Evolutionary conservation across 1,139 yeast genomes (phyloP).

Genomic region (Hanseniaspora uvarum): DNA sequence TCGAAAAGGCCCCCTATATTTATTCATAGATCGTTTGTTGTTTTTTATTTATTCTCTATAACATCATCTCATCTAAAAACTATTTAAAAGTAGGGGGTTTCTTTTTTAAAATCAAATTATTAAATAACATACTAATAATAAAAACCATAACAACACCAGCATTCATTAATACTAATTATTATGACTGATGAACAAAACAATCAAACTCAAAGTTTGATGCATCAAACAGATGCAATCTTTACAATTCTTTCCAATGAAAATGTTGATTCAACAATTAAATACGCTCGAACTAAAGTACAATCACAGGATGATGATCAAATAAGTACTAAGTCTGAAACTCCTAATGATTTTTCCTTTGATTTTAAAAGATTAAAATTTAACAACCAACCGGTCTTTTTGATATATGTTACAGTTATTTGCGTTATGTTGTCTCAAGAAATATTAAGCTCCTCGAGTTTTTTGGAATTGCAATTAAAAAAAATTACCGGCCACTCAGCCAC

Average conservation of each 20-base stretch:
- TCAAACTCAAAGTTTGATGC: not conserved
- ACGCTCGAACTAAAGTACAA: not conserved
- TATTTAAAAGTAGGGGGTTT: no score
- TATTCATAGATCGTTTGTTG: no score
- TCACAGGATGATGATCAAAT: not conserved
- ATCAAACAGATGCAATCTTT: not conserved
- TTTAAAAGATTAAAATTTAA: conserved; percentile 8
- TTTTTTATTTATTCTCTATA: no score
- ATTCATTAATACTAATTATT: no score
- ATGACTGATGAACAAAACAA: not conserved
- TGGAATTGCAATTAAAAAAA: conserved; percentile 9
- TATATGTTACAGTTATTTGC: not conserved
- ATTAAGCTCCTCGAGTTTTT: not conserved
- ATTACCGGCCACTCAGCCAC: not conserved
- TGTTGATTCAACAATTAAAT: not conserved
- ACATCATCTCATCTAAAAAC: no score
- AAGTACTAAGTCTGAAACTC: not conserved
- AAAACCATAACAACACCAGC: no score
- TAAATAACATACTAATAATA: not conserved
- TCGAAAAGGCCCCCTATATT: no score
- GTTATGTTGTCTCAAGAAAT: not conserved
- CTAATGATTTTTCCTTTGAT: not conserved
- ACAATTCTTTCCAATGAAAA: not conserved
- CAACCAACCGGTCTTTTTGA: conserved; percentile 1
- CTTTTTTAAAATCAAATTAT: no score